These are phyloP conservation scores for Hericium rajendrae DNA, from an alignment of 768 basidiomycete species.

Conservation along the genomic window DNA sequence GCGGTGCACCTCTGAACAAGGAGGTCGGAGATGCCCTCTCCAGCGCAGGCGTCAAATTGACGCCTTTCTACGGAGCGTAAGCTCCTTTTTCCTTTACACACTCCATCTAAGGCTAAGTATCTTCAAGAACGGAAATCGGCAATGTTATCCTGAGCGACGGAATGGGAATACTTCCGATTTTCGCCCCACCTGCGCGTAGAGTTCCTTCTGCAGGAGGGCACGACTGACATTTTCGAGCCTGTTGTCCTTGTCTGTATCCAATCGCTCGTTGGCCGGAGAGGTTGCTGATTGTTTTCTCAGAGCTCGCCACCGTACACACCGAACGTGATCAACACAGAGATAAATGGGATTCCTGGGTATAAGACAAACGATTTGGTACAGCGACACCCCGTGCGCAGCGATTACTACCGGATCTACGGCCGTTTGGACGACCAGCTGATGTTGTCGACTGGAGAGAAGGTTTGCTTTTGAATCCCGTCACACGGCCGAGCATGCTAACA, in stretches of 20 bases:
- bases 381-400: slow-evolving; percentile 5
- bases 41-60: background rate
- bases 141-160: background rate
- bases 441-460: slow-evolving; percentile 14
- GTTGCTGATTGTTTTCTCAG: background rate
- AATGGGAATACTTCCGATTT: slow-evolving; percentile 16
- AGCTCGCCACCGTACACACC: background rate
- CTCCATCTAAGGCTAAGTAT: background rate
- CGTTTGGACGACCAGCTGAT: slow-evolving; percentile 23
- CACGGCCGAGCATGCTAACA: too few relatives aligned
- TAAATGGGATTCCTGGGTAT: background rate
- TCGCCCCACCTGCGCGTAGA: slow-evolving; percentile 9
- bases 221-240: slow-evolving; percentile 10
- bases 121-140: slow-evolving; percentile 16
- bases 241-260: background rate
- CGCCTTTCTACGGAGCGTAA: background rate
- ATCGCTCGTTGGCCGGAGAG: background rate
- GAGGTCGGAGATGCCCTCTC: background rate
- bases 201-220: slow-evolving; percentile 12
- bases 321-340: background rate
- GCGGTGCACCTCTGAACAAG: background rate
- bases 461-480: too few relatives aligned
- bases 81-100: background rate
- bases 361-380: background rate
- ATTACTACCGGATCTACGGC: slow-evolving; percentile 23